phyloP scores from a whole-genome alignment of 2,329 filamentous ascomycete genomes.

The Cordyceps cicadae region DNA sequence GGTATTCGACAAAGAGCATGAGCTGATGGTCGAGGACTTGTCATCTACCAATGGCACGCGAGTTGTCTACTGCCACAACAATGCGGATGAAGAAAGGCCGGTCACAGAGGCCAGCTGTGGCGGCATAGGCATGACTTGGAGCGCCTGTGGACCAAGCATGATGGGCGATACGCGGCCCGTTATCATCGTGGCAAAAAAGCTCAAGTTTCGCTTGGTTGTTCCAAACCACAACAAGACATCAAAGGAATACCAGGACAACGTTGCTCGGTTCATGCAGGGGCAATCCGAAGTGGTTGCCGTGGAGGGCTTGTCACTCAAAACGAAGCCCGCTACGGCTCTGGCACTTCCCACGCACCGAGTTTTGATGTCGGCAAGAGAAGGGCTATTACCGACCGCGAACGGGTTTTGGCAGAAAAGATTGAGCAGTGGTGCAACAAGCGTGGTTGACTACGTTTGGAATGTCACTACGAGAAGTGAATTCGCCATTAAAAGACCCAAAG shows the following conservation, averaged over 20 bases:
- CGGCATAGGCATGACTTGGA: not conserved
- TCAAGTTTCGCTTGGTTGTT: no score
- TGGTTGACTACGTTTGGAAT: not conserved
- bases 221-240: no score
- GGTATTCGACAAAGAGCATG: not conserved
- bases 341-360: no score
- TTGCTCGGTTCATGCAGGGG: no score
- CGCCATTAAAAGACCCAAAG: not conserved
- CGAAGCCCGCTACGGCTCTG: no score
- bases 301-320: no score
- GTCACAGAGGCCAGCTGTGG: not conserved
- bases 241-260: no score
- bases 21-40: not conserved
- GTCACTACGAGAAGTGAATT: not conserved
- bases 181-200: no score
- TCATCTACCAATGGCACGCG: not conserved
- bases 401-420: not conserved
- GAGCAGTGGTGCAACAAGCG: not conserved
- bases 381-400: not conserved
- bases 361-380: no score
- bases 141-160: not conserved
- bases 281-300: no score
- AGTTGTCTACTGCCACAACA: not conserved
- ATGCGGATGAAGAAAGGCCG: not conserved
- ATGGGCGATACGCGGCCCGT: no score